phyloP scores from a whole-genome alignment of 1,139 yeast species.

The Geotrichum klebahnii region DNA sequence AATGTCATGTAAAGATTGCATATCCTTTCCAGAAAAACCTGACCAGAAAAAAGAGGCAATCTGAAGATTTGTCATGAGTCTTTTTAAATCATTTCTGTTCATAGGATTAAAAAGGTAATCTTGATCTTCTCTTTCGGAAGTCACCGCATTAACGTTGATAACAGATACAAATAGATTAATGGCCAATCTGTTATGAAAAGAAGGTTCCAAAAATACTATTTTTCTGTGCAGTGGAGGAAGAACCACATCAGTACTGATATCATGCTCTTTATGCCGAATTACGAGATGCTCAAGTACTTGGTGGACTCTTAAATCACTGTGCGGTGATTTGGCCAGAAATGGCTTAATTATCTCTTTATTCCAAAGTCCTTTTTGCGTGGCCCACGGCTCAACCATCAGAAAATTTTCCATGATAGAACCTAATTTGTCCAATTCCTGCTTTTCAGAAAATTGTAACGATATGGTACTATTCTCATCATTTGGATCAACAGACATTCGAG shows the following conservation, averaged over 20 bases:
- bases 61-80: slow-evolving; percentile 58
- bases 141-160: slow-evolving; percentile 66
- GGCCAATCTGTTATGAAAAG: slow-evolving; percentile 57
- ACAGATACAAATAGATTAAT: slow-evolving; percentile 62
- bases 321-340: slow-evolving; percentile 37
- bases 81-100: slow-evolving; percentile 51
- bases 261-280: slow-evolving; percentile 53
- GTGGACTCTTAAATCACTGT: slow-evolving; percentile 46
- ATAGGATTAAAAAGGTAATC: slow-evolving; percentile 69
- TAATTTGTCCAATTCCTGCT: slow-evolving; percentile 47
- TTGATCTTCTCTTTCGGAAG: slow-evolving; percentile 61
- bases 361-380: slow-evolving; percentile 50
- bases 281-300: slow-evolving; percentile 47
- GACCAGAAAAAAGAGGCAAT: slow-evolving; percentile 73
- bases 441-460: slow-evolving; percentile 18
- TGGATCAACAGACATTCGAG: slow-evolving; percentile 43
- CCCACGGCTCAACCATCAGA: slow-evolving; percentile 58
- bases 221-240: slow-evolving; percentile 59
- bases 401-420: slow-evolving; percentile 51
- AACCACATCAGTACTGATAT: slow-evolving; percentile 51
- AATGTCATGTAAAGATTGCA: slow-evolving; percentile 42
- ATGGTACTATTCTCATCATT: not conserved
- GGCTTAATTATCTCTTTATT: slow-evolving; percentile 47
- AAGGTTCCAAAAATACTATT: slow-evolving; percentile 56
- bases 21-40: slow-evolving; percentile 57